Conservation (phyloP, 106 monocot species). For the Allium fistulosum region DNA sequence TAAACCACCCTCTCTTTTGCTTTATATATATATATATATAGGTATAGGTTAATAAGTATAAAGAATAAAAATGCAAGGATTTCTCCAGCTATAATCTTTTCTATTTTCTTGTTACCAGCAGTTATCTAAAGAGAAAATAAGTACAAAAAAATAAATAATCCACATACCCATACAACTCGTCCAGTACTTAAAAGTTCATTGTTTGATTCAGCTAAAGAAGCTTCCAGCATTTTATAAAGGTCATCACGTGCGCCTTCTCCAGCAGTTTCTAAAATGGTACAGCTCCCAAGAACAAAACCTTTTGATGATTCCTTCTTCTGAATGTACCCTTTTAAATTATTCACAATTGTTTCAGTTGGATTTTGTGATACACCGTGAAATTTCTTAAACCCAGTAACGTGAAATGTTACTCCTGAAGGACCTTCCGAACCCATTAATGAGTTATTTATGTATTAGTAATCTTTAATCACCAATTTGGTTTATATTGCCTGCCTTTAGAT, state of each 20-base stretch:
- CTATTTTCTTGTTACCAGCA: not conserved
- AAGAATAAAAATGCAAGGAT: too few relatives aligned
- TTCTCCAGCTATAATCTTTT: too few relatives aligned
- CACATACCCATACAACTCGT: slow-evolving; percentile 58
- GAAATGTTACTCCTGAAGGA: slow-evolving; percentile 64
- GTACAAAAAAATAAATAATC: not conserved
- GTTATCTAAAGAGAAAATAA: not conserved
- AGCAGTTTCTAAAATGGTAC: slow-evolving; percentile 82
- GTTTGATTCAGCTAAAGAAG: slow-evolving; percentile 24
- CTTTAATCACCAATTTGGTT: not conserved
- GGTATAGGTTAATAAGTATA: too few relatives aligned
- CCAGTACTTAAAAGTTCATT: slow-evolving; percentile 23
- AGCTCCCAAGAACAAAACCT: slow-evolving; percentile 70
- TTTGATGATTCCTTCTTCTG: slow-evolving; percentile 63
- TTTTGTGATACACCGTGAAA: slow-evolving; percentile 92
- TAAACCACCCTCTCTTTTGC: too few relatives aligned
- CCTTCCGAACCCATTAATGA: slow-evolving; percentile 90
- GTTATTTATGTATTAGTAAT: not conserved
- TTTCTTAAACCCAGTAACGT: slow-evolving; percentile 93
- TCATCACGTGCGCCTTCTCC: slow-evolving; percentile 62
- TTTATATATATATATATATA: too few relatives aligned
- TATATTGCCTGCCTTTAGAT: slow-evolving; percentile 10
- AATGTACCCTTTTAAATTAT: slow-evolving; percentile 64
- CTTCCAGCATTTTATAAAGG: slow-evolving; percentile 63
- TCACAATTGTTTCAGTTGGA: slow-evolving; percentile 85